Base-by-base conservation (phyloP, 345 rosid genomes). In the Rhodomyrtus tomentosa region DNA sequence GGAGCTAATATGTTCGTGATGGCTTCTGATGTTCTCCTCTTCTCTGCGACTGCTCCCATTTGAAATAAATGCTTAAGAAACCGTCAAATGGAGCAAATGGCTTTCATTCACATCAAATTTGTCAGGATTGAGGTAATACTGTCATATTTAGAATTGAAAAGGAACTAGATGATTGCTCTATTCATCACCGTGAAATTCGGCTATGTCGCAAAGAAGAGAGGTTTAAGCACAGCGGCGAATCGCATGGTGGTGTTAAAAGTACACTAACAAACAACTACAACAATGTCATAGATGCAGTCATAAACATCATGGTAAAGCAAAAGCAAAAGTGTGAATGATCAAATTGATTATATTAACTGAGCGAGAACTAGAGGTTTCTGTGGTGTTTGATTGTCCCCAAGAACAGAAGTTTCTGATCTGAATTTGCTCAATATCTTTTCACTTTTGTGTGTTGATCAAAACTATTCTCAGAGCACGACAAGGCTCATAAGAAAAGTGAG, bases 401-500 rank as follows among this genome's bases (percentile, higher is more conserved):
- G 79, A 68, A 68, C 22, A 29, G 74, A 62, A 62, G 74, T 68
- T 68, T 68, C 79, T 36, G 13, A 36, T 9, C 22, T 40, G 7
- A 68, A 68, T 68, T 36, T 68, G 79, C 45, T 18, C 25, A 36
- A 18, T 68, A 45, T 36, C 79, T 68, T 68, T 68, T 38, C 20
- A 68, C 79, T 36, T 68, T 32, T 36, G 24, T 21, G 73, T 68
- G 79, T 68, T 25, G 58, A 40, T 59, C 29, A n/a, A 45, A 32
- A 45, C 84, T 76, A 49, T 55, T 56, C 68, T 82, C 74, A 82
- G 92, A 92, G n/a, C 68, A 56, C 38, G 84, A 45, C 76, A 24
- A 68, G 45, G 79, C 20, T 68, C 79, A 36, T 36, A 36, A 36
- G 45, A 36, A 32, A 36, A 68, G 45, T 20, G 79, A 18, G 45